phyloP scores from a whole-genome alignment of 2,329 filamentous ascomycete species.

The Leptographium wingfieldii region DNA sequence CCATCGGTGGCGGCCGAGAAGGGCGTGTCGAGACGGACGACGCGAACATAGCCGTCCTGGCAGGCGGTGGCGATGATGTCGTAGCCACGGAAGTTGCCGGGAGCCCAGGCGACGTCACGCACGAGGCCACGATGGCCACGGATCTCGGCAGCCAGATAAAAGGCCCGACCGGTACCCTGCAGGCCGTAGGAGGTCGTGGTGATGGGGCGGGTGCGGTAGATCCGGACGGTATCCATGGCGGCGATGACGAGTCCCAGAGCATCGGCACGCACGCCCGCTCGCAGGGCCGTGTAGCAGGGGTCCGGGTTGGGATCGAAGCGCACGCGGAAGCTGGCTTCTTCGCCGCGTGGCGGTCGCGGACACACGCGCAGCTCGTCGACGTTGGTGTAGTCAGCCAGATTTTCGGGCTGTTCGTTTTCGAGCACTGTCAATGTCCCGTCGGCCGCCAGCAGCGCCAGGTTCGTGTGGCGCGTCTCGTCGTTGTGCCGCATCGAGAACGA shows the following conservation, averaged over 20 bases:
- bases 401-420: slow-evolving; percentile 77
- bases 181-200: slow-evolving; percentile 38
- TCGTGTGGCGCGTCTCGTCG: slow-evolving; percentile 67
- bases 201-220: slow-evolving; percentile 65
- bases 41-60: slow-evolving; percentile 78
- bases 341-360: slow-evolving; percentile 58
- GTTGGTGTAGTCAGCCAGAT: slow-evolving; percentile 60
- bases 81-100: slow-evolving; percentile 78
- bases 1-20: slow-evolving; percentile 30
- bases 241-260: slow-evolving; percentile 73
- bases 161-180: slow-evolving; percentile 53
- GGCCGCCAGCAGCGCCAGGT: slow-evolving; percentile 65
- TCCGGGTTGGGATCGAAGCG: slow-evolving; percentile 81
- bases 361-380: slow-evolving; percentile 69
- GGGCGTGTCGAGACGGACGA: slow-evolving; percentile 68
- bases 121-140: slow-evolving; percentile 63
- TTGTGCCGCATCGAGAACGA: slow-evolving; percentile 78
- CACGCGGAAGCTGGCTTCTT: slow-evolving; percentile 77
- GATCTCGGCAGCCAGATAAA: slow-evolving; percentile 74
- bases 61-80: slow-evolving; percentile 86
- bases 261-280: slow-evolving; percentile 70
- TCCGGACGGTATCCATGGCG: slow-evolving; percentile 67
- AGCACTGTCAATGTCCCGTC: slow-evolving; percentile 70
- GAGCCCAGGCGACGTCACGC: slow-evolving; percentile 83
- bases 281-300: slow-evolving; percentile 62